phyloP scores from a whole-genome alignment of 352 stramenopile genomes.

The Globisporangium cylindrosporum region DNA sequence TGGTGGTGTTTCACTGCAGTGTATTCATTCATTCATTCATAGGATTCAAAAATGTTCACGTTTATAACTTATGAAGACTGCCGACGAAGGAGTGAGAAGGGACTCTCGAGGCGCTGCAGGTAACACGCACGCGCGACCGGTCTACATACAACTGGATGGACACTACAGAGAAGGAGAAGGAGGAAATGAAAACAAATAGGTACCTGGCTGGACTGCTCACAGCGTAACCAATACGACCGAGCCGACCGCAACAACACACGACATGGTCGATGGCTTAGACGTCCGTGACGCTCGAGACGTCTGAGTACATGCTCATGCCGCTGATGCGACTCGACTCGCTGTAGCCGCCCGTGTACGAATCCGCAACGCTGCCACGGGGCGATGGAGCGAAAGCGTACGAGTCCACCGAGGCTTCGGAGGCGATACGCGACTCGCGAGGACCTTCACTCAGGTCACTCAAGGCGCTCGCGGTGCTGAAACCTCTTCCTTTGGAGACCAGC shows the following conservation, averaged over 20 bases:
- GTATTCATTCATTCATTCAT: neutral
- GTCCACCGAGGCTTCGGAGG: slow-evolving; percentile 69
- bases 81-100: neutral
- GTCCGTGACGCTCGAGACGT: slow-evolving; percentile 14
- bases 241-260: neutral
- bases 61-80: slow-evolving; percentile 20
- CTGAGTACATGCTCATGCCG: slow-evolving; percentile 42
- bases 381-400: slow-evolving; percentile 68
- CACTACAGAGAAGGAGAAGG: slow-evolving; percentile 1
- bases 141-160: slow-evolving; percentile 11
- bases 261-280: neutral
- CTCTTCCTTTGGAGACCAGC: slow-evolving; percentile 26
- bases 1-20: neutral
- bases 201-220: neutral
- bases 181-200: slow-evolving; percentile 2
- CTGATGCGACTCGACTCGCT: slow-evolving; percentile 53
- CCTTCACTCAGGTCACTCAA: slow-evolving; percentile 41
- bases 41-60: slow-evolving; percentile 15
- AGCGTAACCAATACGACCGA: neutral
- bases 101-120: neutral
- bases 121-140: neutral
- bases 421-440: slow-evolving; percentile 35
- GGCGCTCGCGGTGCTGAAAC: slow-evolving; percentile 42
- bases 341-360: slow-evolving; percentile 74
- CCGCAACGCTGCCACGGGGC: slow-evolving; percentile 40